phyloP scores from a whole-genome alignment of 2,329 filamentous ascomycete species.

The Fusarium sp. region DNA sequence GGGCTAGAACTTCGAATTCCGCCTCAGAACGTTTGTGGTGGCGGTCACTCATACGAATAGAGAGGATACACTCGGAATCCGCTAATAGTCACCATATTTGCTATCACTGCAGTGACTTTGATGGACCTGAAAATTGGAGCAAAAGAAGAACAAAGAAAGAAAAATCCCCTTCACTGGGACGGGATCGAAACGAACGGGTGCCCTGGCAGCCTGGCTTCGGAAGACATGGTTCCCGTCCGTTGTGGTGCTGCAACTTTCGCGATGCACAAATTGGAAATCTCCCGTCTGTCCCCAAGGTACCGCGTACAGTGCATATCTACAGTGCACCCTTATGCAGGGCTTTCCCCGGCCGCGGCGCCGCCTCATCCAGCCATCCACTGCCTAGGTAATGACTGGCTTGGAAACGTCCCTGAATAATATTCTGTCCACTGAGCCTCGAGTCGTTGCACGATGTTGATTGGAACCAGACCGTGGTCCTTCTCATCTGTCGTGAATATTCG shows the following conservation, averaged over 20 bases:
- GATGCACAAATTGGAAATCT: constrained; percentile 29
- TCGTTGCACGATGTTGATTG: constrained; percentile 36
- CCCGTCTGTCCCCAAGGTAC: constrained; percentile 19
- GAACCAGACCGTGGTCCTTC: constrained; percentile 45
- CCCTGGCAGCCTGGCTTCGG: constrained; percentile 9
- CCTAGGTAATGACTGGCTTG: constrained; percentile 36
- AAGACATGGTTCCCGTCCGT: constrained; percentile 33
- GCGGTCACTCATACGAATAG: constrained; percentile 10
- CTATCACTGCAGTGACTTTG: constrained; percentile 5
- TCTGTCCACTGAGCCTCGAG: constrained; percentile 13
- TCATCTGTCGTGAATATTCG: constrained; percentile 44
- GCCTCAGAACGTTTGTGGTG: constrained; percentile 19
- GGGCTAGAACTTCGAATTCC: constrained; percentile 14
- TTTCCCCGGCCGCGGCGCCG: constrained; percentile 30
- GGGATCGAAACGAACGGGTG: constrained; percentile 46
- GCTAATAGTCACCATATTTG: neutral
- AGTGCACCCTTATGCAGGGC: constrained; percentile 33
- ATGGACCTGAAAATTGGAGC: constrained; percentile 8
- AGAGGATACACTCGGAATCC: neutral
- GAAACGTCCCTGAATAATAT: constrained; percentile 34
- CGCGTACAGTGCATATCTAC: constrained; percentile 36
- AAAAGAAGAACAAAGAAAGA: constrained; percentile 20
- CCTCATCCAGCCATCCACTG: constrained; percentile 31
- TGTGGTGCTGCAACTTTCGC: constrained; percentile 16
- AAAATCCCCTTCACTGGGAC: constrained; percentile 18